Base-by-base conservation (phyloP, 192 early-diverging fungal species). In the Piromyces finnis region DNA sequence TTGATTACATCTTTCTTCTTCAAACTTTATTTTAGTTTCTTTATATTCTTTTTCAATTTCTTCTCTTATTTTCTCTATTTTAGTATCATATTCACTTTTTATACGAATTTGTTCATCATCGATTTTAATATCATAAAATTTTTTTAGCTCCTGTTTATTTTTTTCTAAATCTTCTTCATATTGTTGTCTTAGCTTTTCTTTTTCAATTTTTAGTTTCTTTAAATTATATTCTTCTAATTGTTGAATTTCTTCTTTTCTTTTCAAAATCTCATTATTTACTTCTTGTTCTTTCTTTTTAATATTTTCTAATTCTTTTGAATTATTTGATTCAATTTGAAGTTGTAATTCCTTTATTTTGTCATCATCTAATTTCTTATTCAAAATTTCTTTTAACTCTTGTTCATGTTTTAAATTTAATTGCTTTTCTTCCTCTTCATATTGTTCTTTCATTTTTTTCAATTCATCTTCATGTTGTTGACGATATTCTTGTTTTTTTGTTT, bases 261-360 rank as follows among this genome's bases (percentile, higher is more conserved):
- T 30, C 9, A 78, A 1, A 18, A 79, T 30, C 29, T 29, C 30
- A n/a, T 80, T 78, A 14, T 51, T 37, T 7, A 29, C 29, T 68
- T 59, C 39, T 80, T 83, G 79, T 77, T 84, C 77, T 30, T 16
- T 26, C 28, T 82, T 79, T 77, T 83, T 82, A 22, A 29, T 51
- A 29, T 82, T 78, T 27, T 28, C 78, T 78, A 17, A 78, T 18
- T 84, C 83, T 78, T 81, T 29, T 30, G 6, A 51, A 17, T 84
- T 82, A 22, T 79, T 35, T 0, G 5, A 0, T 77, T 39, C 30
- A 68, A 68, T 68, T n/a, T 84, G 51, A 78, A 7, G 13, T 78
- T 80, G 35, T 78, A 37, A 79, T 83, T 77, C 32, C 1, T 77
- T 78, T 35, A 29, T 36, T 85, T 80, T 18, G 29, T 18, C 32